Base-by-base conservation (phyloP, 169 alveolate genomes). In the Plasmodium sp. region DNA sequence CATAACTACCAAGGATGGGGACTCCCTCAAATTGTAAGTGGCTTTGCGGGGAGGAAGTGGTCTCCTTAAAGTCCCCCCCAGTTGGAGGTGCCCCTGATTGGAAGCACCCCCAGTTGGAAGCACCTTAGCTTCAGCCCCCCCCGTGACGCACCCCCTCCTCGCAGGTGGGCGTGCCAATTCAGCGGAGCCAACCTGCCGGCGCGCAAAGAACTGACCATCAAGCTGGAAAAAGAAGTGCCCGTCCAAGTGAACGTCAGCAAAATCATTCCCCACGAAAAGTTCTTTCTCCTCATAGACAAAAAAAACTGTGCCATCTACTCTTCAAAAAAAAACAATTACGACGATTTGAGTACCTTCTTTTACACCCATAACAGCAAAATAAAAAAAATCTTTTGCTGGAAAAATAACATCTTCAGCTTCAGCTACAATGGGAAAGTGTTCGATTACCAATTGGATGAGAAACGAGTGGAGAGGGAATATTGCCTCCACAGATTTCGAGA, bases 1-100 rank as follows among this genome's bases (percentile, higher is more conserved):
- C 45, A 86, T 86, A 75, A 86, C 93, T 2, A 86, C 93, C 22
- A 75, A 86, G 18, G 93, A 77, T 22, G 83, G 71, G 10, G 93
- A 86, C 5, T 86, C 81, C 0, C 22, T 86, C 27, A 86, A 86
- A 75, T 31, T 86, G 93, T 86, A 79, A 34, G 43, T 67, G 6
- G 5, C 5, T 62, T 58, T 58, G 3, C 2, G 34, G 34, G 5
- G 0, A 27, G 12, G 7, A 6, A 2, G 6, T n/a, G n/a, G n/a
- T n/a, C n/a, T n/a, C n/a, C n/a, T n/a, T n/a, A n/a, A n/a, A n/a
- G n/a, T n/a, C n/a, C 2, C 2, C 4, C 33, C 77, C 3, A 2
- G 39, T 67, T 41, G 14, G 22, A 51, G 6, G 39, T 62, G 16
- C 72, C 1, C 27, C 6, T 0, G 27, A 6, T 16, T 56, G 5